These are phyloP conservation scores for Colletotrichum tamarilloi DNA, from an alignment of 2,329 filamentous ascomycete genomes.

Conservation along the genomic window DNA sequence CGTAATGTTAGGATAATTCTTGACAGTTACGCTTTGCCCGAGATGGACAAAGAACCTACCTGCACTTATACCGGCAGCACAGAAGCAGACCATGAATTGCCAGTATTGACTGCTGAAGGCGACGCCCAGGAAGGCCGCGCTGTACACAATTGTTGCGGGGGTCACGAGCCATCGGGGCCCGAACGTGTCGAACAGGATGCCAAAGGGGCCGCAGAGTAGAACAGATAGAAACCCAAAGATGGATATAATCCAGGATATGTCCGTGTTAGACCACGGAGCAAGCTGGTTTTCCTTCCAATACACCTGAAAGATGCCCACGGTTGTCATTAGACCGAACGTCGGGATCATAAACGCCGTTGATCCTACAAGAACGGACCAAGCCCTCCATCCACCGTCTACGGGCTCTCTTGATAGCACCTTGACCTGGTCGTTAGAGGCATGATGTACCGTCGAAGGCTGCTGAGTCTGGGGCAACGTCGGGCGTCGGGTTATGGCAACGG, in stretches of 20 bases:
- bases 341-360: slow-evolving; percentile 34
- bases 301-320: slow-evolving; percentile 43
- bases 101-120: slow-evolving; percentile 42
- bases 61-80: slow-evolving; percentile 41
- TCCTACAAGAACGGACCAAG: slow-evolving; percentile 28
- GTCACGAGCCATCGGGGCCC: slow-evolving; percentile 37
- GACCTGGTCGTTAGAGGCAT: slow-evolving; percentile 19
- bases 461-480: slow-evolving; percentile 24
- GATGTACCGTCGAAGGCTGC: neutral
- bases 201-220: slow-evolving; percentile 39
- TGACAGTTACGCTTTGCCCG: neutral
- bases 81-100: slow-evolving; percentile 44
- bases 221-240: slow-evolving; percentile 42
- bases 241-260: slow-evolving; percentile 44
- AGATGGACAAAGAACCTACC: slow-evolving; percentile 32
- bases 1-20: neutral
- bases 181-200: slow-evolving; percentile 40
- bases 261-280: slow-evolving; percentile 23
- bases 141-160: slow-evolving; percentile 38
- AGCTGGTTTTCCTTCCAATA: slow-evolving; percentile 42
- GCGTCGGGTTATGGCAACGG: slow-evolving; percentile 37
- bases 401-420: slow-evolving; percentile 40
- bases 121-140: slow-evolving; percentile 41
- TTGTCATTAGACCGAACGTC: slow-evolving; percentile 43
- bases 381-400: slow-evolving; percentile 19